These are phyloP conservation scores for Mortierella sp. DNA, from an alignment of 371 early-diverging fungal species.

Conservation along the genomic window DNA sequence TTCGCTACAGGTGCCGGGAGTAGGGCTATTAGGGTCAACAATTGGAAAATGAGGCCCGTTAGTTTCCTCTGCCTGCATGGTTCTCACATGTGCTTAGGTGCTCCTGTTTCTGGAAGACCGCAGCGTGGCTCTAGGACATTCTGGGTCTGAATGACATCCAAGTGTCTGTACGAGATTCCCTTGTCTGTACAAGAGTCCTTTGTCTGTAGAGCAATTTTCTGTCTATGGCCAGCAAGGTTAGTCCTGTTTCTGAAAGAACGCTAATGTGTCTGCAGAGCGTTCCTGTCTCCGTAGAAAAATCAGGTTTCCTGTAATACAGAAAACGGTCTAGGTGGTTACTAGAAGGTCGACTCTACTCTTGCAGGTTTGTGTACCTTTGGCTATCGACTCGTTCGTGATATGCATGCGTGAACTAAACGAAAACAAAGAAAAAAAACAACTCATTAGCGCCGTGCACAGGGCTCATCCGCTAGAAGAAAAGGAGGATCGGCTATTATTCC, in stretches of 20 bases:
- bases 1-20: constrained; percentile 43
- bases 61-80: too few species aligned
- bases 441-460: background rate
- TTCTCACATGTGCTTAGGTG: background rate
- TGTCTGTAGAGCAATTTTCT: too few species aligned
- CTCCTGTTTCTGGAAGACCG: background rate
- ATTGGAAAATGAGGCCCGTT: background rate
- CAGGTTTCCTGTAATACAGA: background rate
- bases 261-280: too few species aligned
- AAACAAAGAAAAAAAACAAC: background rate
- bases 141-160: too few species aligned
- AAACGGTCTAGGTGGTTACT: background rate
- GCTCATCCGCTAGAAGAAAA: background rate
- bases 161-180: background rate
- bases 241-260: too few species aligned
- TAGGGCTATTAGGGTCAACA: constrained; percentile 21
- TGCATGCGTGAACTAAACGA: constrained; percentile 34
- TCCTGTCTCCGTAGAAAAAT: background rate
- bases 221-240: too few species aligned
- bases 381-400: constrained; percentile 49
- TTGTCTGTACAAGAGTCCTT: too few species aligned
- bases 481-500: background rate
- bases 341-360: background rate
- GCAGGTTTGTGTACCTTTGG: constrained; percentile 31
- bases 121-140: background rate